Base-by-base conservation (phyloP, 2,329 filamentous ascomycete species). In the Clonostachys solani region DNA sequence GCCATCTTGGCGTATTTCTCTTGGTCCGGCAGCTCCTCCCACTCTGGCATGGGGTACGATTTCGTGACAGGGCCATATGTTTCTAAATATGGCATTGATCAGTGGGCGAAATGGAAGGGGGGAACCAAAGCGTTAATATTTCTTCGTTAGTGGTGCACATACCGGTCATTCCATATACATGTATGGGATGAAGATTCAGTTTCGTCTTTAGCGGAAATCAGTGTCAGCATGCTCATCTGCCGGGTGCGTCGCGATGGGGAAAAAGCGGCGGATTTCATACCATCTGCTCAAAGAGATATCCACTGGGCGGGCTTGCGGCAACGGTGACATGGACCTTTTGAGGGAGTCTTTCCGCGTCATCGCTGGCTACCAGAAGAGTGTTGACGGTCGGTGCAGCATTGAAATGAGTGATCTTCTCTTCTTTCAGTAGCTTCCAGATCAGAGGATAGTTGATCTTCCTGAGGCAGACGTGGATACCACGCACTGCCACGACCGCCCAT, bases 61-160 rank as follows among this genome's bases (percentile, higher is more conserved):
- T 95, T 96, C 2, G 92, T 97, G 50, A 96, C 92, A 10, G 94
- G 94, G 0, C 94, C 94, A 59, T 97, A 97, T 0, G 92, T 97
- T 70, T 97, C 80, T 68, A 23, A 13, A 12, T 33, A 13, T 13
- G 29, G 13, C 17, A 15, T 10, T 12, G 23, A n/a, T 33, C 7
- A 44, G 42, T 33, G 17, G 36, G 12, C 7, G 12, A n/a, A 12
- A 8, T 38, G 15, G 16, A 10, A 29, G 7, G 34, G 16, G 9
- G 10, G 35, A 43, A 6, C 46, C 48, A 45, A 50, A 33, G n/a
- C 9, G 8, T 29, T 10, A 1, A 29, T 4, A 29, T 10, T 29
- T 29, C 9, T 10, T 29, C 23, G 23, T 8, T 29, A 29, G 23
- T 29, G 5, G 5, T 8, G 45, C 12, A 46, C 56, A 44, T 47